Evolutionary conservation across 163 green algal species (phyloP).

Genomic region (Chloromonas sp.): DNA sequence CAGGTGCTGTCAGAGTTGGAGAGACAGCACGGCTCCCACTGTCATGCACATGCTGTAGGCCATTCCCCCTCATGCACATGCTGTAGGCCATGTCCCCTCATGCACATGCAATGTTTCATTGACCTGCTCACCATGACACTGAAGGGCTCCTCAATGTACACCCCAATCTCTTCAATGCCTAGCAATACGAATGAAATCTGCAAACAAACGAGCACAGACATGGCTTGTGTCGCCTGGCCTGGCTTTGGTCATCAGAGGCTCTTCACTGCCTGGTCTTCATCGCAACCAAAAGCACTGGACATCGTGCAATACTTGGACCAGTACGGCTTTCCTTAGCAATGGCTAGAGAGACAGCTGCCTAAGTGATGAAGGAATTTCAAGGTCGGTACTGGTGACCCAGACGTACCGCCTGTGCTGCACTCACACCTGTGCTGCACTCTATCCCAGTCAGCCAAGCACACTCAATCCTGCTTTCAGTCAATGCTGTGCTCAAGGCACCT

Average conservation of each 20-base stretch:
- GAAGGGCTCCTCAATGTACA: slow-evolving; percentile 18
- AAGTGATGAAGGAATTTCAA: neutral
- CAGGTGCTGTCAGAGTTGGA: too few relatives aligned
- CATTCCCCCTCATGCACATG: neutral
- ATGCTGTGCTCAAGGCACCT: neutral
- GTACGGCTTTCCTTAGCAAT: neutral
- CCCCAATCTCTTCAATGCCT: slow-evolving; percentile 17
- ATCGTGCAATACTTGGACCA: neutral
- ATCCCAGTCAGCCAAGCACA: too few relatives aligned
- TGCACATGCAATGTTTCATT: neutral
- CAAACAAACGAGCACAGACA: neutral
- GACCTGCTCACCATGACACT: slow-evolving; percentile 1
- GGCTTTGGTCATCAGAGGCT: neutral
- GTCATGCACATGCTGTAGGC: neutral
- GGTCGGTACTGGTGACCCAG: too few relatives aligned
- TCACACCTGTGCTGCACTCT: too few relatives aligned
- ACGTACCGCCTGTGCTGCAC: too few relatives aligned
- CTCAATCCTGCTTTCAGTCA: too few relatives aligned
- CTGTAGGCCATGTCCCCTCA: neutral
- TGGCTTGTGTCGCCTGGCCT: neutral
- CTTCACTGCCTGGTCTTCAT: neutral
- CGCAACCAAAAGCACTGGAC: too few relatives aligned
- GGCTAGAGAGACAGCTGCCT: neutral
- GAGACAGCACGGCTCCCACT: neutral
- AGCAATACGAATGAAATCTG: slow-evolving; percentile 19